Evolutionary conservation across 345 rosid genomes (phyloP), one percentile per base, ranked within the genome.

Genomic region (Schrenkiella parvula): DNA sequence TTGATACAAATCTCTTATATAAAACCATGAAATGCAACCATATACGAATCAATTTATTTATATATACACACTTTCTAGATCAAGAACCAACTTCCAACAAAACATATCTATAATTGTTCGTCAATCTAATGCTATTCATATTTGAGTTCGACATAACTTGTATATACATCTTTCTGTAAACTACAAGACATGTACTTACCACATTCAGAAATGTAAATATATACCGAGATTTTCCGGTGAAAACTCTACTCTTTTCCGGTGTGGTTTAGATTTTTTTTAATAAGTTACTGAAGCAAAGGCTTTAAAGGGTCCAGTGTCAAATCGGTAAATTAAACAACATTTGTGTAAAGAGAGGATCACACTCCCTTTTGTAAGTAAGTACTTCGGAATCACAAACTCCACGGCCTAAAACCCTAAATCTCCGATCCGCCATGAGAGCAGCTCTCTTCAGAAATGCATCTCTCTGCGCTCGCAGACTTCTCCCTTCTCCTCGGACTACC

Each of bases 371-470:
- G 35, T 62, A 59, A 14, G 18, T n/a, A n/a, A n/a, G n/a, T n/a
- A n/a, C n/a, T n/a, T n/a, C 1, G 26, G 50, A 35, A 17, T 38
- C 1, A 64, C 39, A 15, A n/a, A 23, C 54, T 39, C 39, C 7
- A 47, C 59, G 60, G 21, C 63, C 58, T 53, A 62, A 75, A 75
- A 75, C 79, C 80, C 80, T 70, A 66, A 77, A 77, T 71, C 77
- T 34, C 43, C 9, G 63, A 67, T 66, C 74, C 69, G 63, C 68
- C 69, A 81, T 71, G 86, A 78, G 67, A 74, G 61, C 79, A 61
- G 80, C 80, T 64, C 60, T 72, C 66, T 54, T 78, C 56, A 53
- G 76, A 77, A 81, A 76, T 32, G 42, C 66, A 25, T 73, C 80
- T 54, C 64, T 60, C 34, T 72, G 38, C 26, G 46, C 82, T 48